Evolutionary conservation across 306 rosid species (phyloP).

Genomic region (Comarum palustre): DNA sequence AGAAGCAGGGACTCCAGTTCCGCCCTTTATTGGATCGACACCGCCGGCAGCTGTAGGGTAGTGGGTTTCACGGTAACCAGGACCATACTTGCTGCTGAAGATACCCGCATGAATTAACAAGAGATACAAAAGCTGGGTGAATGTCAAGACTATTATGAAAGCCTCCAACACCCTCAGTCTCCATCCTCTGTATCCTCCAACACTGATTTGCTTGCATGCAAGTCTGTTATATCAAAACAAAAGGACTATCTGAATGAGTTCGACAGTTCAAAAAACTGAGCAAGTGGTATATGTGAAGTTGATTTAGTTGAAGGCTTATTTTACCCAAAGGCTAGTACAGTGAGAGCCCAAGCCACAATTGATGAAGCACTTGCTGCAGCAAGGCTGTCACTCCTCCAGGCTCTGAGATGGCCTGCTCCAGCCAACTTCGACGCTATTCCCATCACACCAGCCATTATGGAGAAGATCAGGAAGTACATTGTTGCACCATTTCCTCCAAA

Average conservation of each 20-base stretch:
- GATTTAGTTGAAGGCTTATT: neutral
- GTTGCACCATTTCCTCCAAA: conserved; percentile 93
- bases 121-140: conserved; percentile 68
- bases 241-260: neutral
- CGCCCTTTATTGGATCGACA: conserved; percentile 51
- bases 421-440: conserved; percentile 67
- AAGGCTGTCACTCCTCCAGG: conserved; percentile 86
- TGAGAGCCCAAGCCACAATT: conserved; percentile 71
- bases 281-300: neutral
- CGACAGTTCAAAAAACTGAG: neutral
- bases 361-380: conserved; percentile 70
- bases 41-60: conserved; percentile 35
- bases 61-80: conserved; percentile 67
- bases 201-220: conserved; percentile 73
- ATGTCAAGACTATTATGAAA: conserved; percentile 56
- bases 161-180: conserved; percentile 74
- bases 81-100: conserved; percentile 78
- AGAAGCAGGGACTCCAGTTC: conserved; percentile 33
- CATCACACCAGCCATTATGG: conserved; percentile 56
- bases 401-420: conserved; percentile 69
- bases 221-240: conserved; percentile 33
- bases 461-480: conserved; percentile 54
- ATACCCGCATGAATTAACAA: conserved; percentile 73
- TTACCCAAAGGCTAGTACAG: conserved; percentile 41
- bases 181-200: conserved; percentile 94